Conservation (phyloP, 2,329 filamentous ascomycete genomes). For the Penicillium oxalicum region DNA sequence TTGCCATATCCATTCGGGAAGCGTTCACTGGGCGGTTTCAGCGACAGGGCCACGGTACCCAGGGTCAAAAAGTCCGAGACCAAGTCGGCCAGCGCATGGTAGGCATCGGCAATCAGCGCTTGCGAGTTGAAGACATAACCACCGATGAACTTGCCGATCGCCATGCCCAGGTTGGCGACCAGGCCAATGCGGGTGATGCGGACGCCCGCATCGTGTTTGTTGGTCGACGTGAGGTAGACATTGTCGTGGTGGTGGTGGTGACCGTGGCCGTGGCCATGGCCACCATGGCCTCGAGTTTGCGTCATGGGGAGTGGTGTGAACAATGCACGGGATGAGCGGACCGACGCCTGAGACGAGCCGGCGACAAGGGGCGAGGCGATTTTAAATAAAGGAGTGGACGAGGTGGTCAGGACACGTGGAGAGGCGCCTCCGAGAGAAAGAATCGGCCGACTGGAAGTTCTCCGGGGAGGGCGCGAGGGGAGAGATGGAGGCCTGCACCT, state of each 20-base stretch:
- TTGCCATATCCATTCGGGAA: constrained; percentile 95
- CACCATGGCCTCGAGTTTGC: constrained; percentile 50
- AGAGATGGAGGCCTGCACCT: constrained; percentile 27
- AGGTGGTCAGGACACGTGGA: constrained; percentile 16
- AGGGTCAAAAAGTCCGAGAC: constrained; percentile 92
- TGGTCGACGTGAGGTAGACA: constrained; percentile 69
- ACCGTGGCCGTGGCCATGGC: constrained; percentile 50
- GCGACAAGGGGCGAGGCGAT: constrained; percentile 1
- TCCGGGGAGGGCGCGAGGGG: constrained; percentile 11
- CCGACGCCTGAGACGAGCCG: constrained; percentile 9
- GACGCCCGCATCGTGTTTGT: constrained; percentile 88
- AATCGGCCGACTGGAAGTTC: constrained; percentile 7
- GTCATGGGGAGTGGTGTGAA: constrained; percentile 16
- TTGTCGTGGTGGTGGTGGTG: constrained; percentile 79
- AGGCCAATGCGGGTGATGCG: constrained; percentile 86
- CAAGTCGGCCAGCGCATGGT: constrained; percentile 91
- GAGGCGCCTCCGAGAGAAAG: constrained; percentile 8
- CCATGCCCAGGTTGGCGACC: constrained; percentile 89
- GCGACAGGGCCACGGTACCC: constrained; percentile 86
- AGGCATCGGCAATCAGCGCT: constrained; percentile 85
- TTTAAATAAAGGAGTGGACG: constrained; percentile 13
- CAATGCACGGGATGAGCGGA: constrained; percentile 8
- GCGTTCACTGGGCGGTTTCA: constrained; percentile 72
- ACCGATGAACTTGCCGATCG: constrained; percentile 82
- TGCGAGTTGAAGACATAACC: constrained; percentile 95